These are phyloP conservation scores for Quillaja saponaria DNA, from an alignment of 306 rosid genomes.

Conservation along the genomic window DNA sequence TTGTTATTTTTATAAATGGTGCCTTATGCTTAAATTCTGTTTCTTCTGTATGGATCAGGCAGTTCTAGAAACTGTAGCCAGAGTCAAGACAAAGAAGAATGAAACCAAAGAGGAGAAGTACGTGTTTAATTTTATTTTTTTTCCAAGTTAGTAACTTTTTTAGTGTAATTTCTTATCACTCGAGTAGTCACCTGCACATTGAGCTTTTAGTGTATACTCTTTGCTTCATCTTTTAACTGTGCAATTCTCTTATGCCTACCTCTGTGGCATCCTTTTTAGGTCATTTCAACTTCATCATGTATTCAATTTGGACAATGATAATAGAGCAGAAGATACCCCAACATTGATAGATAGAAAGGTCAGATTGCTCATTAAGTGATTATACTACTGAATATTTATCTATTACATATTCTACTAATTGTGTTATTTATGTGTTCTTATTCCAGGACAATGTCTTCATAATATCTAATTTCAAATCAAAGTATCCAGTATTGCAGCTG, in stretches of 20 bases:
- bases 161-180: conserved; percentile 18
- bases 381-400: conserved; percentile 69
- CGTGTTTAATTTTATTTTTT: conserved; percentile 36
- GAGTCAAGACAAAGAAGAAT: conserved; percentile 92
- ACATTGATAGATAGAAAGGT: conserved; percentile 91
- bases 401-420: conserved; percentile 82
- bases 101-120: conserved; percentile 97
- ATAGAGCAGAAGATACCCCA: conserved; percentile 88
- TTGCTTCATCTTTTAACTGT: conserved; percentile 20
- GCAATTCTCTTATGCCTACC: background rate
- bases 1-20: no score
- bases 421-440: conserved; percentile 1
- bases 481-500: conserved; percentile 86
- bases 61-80: conserved; percentile 94
- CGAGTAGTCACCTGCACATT: conserved; percentile 13
- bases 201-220: conserved; percentile 12
- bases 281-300: conserved; percentile 91
- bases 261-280: conserved; percentile 47
- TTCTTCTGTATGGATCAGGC: conserved; percentile 65
- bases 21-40: background rate
- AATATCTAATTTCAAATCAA: conserved; percentile 86
- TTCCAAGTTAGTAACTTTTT: conserved; percentile 20
- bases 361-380: background rate
- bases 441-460: conserved; percentile 88
- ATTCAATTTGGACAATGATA: conserved; percentile 84